Evolutionary conservation across 2,329 filamentous ascomycete species (phyloP).

Genomic region (Microsporum audouinii): DNA sequence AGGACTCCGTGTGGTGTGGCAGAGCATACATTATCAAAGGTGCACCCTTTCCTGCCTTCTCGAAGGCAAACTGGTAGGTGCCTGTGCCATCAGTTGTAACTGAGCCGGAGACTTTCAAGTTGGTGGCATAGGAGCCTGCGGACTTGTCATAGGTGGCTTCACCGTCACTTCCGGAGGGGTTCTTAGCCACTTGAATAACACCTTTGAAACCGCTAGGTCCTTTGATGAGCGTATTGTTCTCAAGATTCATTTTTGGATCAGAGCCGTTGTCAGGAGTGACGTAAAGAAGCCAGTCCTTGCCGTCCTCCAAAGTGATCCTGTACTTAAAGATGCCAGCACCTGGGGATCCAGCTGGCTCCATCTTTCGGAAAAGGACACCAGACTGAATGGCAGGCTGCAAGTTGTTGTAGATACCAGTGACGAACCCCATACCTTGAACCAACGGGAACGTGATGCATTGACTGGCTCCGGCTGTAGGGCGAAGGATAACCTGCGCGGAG

Average conservation of each 20-base stretch:
- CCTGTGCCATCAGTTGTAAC: conserved; percentile 47
- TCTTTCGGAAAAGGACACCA: conserved; percentile 58
- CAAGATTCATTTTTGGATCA: conserved; percentile 55
- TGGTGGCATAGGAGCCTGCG: conserved; percentile 61
- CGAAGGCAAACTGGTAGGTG: conserved; percentile 61
- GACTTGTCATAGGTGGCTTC: conserved; percentile 64
- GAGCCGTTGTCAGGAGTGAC: conserved; percentile 49
- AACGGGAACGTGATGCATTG: conserved; percentile 65
- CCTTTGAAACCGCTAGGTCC: conserved; percentile 61
- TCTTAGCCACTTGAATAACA: conserved; percentile 71
- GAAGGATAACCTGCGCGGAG: conserved; percentile 58
- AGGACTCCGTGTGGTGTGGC: conserved; percentile 72
- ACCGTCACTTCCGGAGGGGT: conserved; percentile 45
- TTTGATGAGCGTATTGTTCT: conserved; percentile 53
- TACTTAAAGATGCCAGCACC: conserved; percentile 64
- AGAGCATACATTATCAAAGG: conserved; percentile 73
- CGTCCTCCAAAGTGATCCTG: conserved; percentile 59
- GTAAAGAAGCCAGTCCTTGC: conserved; percentile 69
- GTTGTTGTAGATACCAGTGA: conserved; percentile 65
- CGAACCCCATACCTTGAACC: conserved; percentile 79
- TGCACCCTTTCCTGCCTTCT: conserved; percentile 54
- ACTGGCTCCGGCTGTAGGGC: conserved; percentile 39
- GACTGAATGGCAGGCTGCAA: conserved; percentile 62
- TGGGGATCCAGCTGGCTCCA: conserved; percentile 44
- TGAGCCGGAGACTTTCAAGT: conserved; percentile 53